Evolutionary conservation across 2,329 filamentous ascomycete genomes (phyloP), one percentile per base, ranked within the genome.

Genomic region (Calonectria ilicicola): DNA sequence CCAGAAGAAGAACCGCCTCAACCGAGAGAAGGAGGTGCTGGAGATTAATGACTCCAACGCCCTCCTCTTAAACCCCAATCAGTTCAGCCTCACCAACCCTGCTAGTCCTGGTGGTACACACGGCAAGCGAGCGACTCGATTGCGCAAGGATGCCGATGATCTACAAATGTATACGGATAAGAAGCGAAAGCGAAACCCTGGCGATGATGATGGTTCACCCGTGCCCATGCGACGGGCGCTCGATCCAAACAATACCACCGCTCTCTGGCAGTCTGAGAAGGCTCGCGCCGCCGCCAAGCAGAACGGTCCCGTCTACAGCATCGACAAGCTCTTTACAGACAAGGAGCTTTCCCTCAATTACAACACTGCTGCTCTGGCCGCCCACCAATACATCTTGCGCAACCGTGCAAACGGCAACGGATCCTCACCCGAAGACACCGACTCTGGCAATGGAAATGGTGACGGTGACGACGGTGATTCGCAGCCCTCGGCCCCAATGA

Each of bases 251-350:
- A 89, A 86, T 77, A 91, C 88, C 35, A 93, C 91, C 1, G 87
- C 91, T 8, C 84, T 92, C 27, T 93, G 91, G 91, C 89, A 91
- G 79, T 89, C 87, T 64, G 91, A 93, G 76, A 89, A 90, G 79
- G 84, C 91, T 65, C 86, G 87, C 75, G 84, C 85, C 70, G 84
- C 86, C 67, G 84, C 89, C 69, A 89, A 89, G 80, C 88, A 91
- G 77, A 88, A 89, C 23, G 91, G 90, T 10, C 88, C 90, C 0
- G 83, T 91, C 2, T 93, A 92, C 81, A 93, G 89, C 80, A 89
- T 93, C 72, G 91, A 93, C 77, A 93, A 93, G 84, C 88, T 93
- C 44, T 93, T 93, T 64, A 93, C 91, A 0, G 92, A 93, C 77
- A 93, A 92, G 82, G 92, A 93, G 83, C 86, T 93, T 35, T 87